These are phyloP conservation scores for Coffea eugenioides DNA, from an alignment of 257 asterid species.

Conservation along the genomic window DNA sequence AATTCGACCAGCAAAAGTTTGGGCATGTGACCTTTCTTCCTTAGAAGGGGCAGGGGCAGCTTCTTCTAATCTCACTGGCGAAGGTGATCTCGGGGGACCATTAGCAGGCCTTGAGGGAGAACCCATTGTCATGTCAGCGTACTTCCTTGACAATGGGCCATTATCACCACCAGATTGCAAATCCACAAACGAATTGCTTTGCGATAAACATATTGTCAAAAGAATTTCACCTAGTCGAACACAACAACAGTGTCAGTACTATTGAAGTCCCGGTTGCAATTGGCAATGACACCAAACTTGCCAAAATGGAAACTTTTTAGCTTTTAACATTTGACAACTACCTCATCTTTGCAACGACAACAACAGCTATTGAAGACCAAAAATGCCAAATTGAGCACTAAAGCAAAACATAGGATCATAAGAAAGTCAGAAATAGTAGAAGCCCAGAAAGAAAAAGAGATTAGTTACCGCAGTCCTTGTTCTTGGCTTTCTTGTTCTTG, in stretches of 20 bases:
- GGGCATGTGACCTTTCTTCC: constrained; percentile 58
- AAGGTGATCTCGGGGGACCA: constrained; percentile 43
- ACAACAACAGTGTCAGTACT: constrained; percentile 7
- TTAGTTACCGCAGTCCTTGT: constrained; percentile 69
- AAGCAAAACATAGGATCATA: not conserved
- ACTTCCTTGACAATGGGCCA: constrained; percentile 39
- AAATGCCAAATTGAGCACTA: not conserved
- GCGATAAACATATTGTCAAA: constrained; percentile 72
- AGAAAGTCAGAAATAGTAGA: not conserved
- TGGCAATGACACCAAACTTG: not conserved
- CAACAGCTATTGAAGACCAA: not conserved
- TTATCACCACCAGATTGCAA: constrained; percentile 43
- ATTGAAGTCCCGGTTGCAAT: not conserved
- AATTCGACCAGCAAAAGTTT: constrained; percentile 72
- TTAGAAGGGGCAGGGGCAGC: constrained; percentile 37
- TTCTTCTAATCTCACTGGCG: constrained; percentile 67
- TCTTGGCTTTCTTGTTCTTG: constrained; percentile 72
- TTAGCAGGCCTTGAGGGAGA: constrained; percentile 46
- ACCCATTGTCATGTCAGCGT: constrained; percentile 37
- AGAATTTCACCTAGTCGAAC: constrained; percentile 74
- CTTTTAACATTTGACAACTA: not conserved
- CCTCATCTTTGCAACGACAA: not conserved
- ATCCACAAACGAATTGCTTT: constrained; percentile 51
- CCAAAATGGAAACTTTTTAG: not conserved
- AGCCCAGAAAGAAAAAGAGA: not conserved